Evolutionary conservation across 1,284 basidiomycete genomes (phyloP), one percentile per base, ranked within the genome.

Genomic region (Mycosarcoma maydis): DNA sequence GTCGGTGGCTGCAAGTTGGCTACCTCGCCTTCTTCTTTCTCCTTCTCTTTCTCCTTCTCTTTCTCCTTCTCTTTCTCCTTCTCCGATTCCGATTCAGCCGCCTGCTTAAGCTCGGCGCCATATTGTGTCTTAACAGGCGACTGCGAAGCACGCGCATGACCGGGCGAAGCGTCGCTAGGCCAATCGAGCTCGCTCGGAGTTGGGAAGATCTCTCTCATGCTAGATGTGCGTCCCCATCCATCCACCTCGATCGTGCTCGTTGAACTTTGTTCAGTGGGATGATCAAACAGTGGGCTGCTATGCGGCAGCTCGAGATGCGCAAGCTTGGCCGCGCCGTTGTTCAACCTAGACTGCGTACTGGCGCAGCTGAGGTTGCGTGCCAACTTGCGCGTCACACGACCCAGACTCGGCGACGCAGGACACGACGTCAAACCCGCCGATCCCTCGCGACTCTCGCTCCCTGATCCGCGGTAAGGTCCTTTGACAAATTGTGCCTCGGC

Each of bases 171-270:
- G 24, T 67, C 57, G 16, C 51, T 68, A 4, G 55, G 53, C 64
- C 58, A 65, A 20, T 72, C 68, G 20, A 67, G 52, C 22, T 71
- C 68, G 52, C 59, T 64, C 14, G 72, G 67, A 13, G 72, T 72
- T 0, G 72, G 72, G 39, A 74, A 74, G 20, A 74, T 58, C 38
- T 72, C 72, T n/a, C 59, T 39, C 67, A 74, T 72, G 27, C 57
- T 67, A 5, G 66, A 55, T 13, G 72, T 59, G 19, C 64, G 23
- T 5, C 61, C 58, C 72, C 72, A 74, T 8, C 61, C 71, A 51
- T 73, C 72, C 20, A 70, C 55, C 37, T 67, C 49, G 33, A 59
- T 41, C 9, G 44, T 50, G 16, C 50, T 41, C 3, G 45, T 38
- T 23, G 52, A 51, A 7, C 45, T 52, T 17, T 50, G 44, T n/a